A percentile compares a stretch with the other conserved stretches of the same genome.
Evolutionary conservation across 208 protist genomes (phyloP).

Genomic region (Crithidia expoeki): DNA sequence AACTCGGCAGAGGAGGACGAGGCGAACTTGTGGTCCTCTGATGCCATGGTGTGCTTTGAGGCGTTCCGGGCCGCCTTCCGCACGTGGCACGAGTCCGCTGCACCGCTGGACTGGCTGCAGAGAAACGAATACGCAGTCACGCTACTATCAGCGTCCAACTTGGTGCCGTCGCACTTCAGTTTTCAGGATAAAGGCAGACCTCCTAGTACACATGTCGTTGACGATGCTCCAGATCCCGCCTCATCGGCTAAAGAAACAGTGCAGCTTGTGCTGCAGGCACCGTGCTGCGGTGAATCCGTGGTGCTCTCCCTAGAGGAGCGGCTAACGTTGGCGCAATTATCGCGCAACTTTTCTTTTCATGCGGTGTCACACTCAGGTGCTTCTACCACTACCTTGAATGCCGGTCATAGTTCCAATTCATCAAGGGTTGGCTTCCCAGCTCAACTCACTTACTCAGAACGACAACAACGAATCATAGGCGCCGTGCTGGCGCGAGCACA

Average conservation of each 20-base stretch:
- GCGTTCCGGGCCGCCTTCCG: constrained; percentile 18
- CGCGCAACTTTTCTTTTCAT: constrained; percentile 20
- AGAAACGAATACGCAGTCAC: constrained; percentile 35
- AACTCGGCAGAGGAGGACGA: not conserved
- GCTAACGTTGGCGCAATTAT: constrained; percentile 16
- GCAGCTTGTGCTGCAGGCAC: constrained; percentile 27
- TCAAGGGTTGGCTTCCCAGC: not conserved
- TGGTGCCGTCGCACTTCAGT: constrained; percentile 26
- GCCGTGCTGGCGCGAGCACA: constrained; percentile 29
- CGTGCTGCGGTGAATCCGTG: constrained; percentile 30
- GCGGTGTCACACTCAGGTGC: not conserved
- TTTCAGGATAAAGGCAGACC: not conserved
- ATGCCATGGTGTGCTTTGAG: constrained; percentile 16
- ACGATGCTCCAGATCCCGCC: not conserved
- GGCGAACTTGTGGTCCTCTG: not conserved
- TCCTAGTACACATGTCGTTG: not conserved
- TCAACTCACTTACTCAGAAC: constrained; percentile 6
- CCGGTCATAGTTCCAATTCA: not conserved
- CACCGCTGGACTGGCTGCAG: constrained; percentile 39
- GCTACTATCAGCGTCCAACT: constrained; percentile 48
- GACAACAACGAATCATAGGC: constrained; percentile 11
- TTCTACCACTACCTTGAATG: too few relatives aligned
- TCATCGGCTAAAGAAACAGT: not conserved
- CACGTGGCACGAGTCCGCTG: constrained; percentile 19
- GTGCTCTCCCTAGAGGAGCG: constrained; percentile 28